Evolutionary conservation across 2,329 filamentous ascomycete genomes (phyloP).

Genomic region (Clarireedia homoeocarpa): DNA sequence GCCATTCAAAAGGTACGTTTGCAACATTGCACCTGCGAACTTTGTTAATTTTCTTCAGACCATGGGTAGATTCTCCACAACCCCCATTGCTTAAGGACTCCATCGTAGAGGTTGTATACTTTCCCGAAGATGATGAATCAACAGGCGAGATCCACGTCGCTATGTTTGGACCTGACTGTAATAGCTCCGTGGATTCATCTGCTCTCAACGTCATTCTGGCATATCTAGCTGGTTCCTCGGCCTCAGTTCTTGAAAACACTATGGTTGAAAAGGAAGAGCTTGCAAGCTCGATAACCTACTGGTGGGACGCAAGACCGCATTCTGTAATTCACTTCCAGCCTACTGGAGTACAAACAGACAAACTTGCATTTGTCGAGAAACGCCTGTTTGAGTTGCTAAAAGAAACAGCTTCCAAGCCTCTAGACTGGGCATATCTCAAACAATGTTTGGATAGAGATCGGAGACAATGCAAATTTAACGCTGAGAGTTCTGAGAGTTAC

Average conservation of each 20-base stretch:
- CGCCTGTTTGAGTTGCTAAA: conserved; percentile 77
- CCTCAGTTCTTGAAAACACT: conserved; percentile 83
- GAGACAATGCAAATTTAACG: conserved; percentile 73
- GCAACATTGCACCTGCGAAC: too few relatives aligned
- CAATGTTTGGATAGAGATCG: conserved; percentile 80
- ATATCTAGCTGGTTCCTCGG: conserved; percentile 88
- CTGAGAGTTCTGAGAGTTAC: conserved; percentile 72
- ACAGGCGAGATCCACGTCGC: conserved; percentile 79
- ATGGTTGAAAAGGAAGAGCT: conserved; percentile 91
- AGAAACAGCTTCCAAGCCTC: conserved; percentile 68
- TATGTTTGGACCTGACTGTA: conserved; percentile 80
- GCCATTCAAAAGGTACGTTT: conserved; percentile 54
- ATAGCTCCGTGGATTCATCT: conserved; percentile 56
- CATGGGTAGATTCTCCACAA: conserved; percentile 84
- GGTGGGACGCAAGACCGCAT: conserved; percentile 71
- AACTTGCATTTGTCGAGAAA: conserved; percentile 75
- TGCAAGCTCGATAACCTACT: conserved; percentile 76
- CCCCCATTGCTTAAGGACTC: conserved; percentile 66
- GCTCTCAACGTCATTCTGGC: conserved; percentile 74
- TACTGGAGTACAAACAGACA: conserved; percentile 79
- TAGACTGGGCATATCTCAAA: conserved; percentile 85
- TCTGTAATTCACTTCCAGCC: conserved; percentile 80
- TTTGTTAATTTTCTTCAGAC: conserved; percentile 33
- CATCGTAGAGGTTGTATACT: conserved; percentile 71
- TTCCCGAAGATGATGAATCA: conserved; percentile 94